Evolutionary conservation across 1,284 basidiomycete genomes (phyloP), one percentile per base, ranked within the genome.

Genomic region (Trichosporon inkin): DNA sequence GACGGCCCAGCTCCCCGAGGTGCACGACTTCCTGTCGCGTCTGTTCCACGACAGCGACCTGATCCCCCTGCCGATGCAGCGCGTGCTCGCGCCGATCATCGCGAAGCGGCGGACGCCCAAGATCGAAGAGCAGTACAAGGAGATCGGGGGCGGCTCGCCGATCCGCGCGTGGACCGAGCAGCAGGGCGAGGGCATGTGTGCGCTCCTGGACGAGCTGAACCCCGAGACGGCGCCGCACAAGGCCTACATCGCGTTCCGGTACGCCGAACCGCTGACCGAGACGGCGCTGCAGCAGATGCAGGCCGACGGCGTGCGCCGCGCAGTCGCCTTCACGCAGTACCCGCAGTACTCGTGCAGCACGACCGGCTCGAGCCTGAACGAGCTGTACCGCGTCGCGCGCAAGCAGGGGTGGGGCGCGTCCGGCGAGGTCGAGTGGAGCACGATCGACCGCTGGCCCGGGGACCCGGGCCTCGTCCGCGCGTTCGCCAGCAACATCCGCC

Each of bases 281-380:
- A 86, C 87, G 69, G 88, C 89, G 22, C 83, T 92, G 19, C 84
- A 82, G 58, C 86, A 92, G 77, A 89, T 99, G 88, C 87, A 86
- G 77, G 83, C 81, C 55, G 96, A 99, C 73, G 92, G 94, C 19
- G 92, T 99, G 36, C 88, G 84, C 73, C 83, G 94, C 58, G 96
- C 95, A 0, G 83, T 99, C 22, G 96, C 94, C 19, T 99, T 99
- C 80, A 92, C 92, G 2, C 96, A 99, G 80, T 99, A 99, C 76
- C 96, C 96, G 1, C 96, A 99, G 78, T 99, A 99, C 80, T 92
- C 89, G 71, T 99, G 96, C 80, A 93, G 90, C 65, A 99, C 96
- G 5, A 99, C 96, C 0, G 96, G 96, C 39, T 95, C 92, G 80
- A 93, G 89, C 74, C 74, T 99, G 71, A 99, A 99, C 74, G 95